Evolutionary conservation across 2,329 filamentous ascomycete genomes (phyloP), one percentile per base, ranked within the genome.

Genomic region (Fusarium sublunatum): DNA sequence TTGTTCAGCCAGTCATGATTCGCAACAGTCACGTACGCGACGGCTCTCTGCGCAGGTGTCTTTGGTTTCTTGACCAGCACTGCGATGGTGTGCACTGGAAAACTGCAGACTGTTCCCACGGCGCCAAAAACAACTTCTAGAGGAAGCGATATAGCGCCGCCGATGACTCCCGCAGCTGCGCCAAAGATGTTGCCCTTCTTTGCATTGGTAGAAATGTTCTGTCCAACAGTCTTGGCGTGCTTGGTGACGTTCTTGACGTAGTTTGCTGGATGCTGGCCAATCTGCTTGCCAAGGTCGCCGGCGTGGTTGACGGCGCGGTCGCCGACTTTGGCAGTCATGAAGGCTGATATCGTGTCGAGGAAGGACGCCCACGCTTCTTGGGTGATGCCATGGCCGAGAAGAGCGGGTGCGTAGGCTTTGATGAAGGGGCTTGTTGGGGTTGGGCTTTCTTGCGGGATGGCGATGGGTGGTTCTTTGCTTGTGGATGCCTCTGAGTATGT

Each of bases 241-340:
- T 63, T 62, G 3, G 67, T 61, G 3, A 81, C 73, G 8, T 73
- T 71, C 49, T 76, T 77, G 60, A 77, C 74, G 24, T 78, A 69
- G 6, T 65, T 65, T 40, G 69, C 74, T 10, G 72, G 83, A 59
- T 71, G 72, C 11, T 73, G 59, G 47, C 75, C 68, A 2, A 82
- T 43, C 22, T 74, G 65, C 32, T 72, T 72, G 7, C 72, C 79
- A 12, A 80, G 66, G 43, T 81, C 79, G 29, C 72, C 75, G 2
- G 78, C 79, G 56, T 81, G 80, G 28, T 73, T 74, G 15, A 81
- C 54, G 6, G 80, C 80, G 3, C 78, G 75, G 45, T 79, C 76
- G 0, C 78, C 77, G 0, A 82, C 78, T 19, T 75, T 80, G 45
- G 80, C 80, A 0, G 76, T 74, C 6, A 83, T 73, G 54, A 83